A percentile compares a stretch with the other conserved stretches of the same genome.
These are phyloP conservation scores for Melampsora americana DNA, from an alignment of 1,284 basidiomycete species.

Conservation along the genomic window DNA sequence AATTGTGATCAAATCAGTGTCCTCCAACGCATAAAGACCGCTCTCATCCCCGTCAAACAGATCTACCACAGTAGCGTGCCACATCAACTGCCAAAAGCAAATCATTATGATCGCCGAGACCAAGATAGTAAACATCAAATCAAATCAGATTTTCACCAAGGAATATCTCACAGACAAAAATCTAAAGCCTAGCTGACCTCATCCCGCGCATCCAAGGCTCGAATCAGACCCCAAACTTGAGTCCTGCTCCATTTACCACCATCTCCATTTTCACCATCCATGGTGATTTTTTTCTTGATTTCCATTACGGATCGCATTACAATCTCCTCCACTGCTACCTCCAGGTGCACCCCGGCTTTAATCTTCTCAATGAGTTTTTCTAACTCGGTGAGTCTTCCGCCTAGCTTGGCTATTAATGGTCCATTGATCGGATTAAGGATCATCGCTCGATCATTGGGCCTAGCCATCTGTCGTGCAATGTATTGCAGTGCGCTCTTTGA, in stretches of 20 bases:
- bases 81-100: conserved; percentile 9
- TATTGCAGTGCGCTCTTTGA: conserved; percentile 35
- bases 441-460: neutral
- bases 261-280: conserved; percentile 81
- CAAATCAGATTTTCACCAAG: too few relatives aligned
- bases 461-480: conserved; percentile 9
- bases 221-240: conserved; percentile 83
- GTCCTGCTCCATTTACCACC: conserved; percentile 77
- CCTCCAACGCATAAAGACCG: conserved; percentile 26
- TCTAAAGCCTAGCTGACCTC: conserved; percentile 60
- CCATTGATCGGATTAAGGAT: conserved; percentile 48
- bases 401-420: conserved; percentile 51
- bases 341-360: conserved; percentile 12
- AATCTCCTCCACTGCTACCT: conserved; percentile 46
- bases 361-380: conserved; percentile 46
- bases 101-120: neutral
- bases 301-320: conserved; percentile 74
- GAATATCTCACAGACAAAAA: too few relatives aligned
- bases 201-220: conserved; percentile 65
- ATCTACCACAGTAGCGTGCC: conserved; percentile 15
- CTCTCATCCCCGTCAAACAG: conserved; percentile 23
- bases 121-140: too few relatives aligned
- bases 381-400: conserved; percentile 51
- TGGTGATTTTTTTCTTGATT: conserved; percentile 84
- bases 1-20: conserved; percentile 32